Percentiles rank a stretch among this genome's conserved stretches.
These are phyloP conservation scores for Infundibulicybe gibba DNA, from an alignment of 768 basidiomycete genomes.

Conservation along the genomic window DNA sequence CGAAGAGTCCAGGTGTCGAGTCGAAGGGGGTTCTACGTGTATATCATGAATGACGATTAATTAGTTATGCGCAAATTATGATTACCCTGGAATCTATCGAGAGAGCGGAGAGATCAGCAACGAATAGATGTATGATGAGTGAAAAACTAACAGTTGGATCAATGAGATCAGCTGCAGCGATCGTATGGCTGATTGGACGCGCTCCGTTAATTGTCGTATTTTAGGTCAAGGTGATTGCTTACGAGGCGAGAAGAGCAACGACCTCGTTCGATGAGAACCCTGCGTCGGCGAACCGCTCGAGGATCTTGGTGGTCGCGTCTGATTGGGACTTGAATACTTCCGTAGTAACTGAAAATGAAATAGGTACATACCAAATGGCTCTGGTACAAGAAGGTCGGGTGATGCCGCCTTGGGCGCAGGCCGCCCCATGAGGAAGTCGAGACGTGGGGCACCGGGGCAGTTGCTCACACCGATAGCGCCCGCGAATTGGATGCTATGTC, in stretches of 20 bases:
- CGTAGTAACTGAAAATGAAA: no score
- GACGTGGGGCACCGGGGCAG: constrained; percentile 40
- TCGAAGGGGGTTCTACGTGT: neutral
- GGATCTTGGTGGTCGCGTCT: constrained; percentile 25
- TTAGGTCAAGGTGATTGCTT: no score
- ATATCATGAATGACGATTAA: neutral
- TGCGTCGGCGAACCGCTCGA: constrained; percentile 29
- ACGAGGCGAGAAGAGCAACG: constrained; percentile 33
- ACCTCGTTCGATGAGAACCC: constrained; percentile 30
- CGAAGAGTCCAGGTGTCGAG: neutral
- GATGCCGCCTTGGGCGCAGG: constrained; percentile 26
- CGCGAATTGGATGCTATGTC: constrained; percentile 39
- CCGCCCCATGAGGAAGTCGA: constrained; percentile 36
- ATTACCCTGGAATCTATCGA: no score
- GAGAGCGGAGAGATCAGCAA: no score
- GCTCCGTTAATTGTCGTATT: no score
- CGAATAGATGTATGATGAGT: no score
- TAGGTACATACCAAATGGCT: constrained; percentile 4
- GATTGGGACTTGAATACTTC: neutral
- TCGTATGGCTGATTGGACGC: constrained; percentile 7
- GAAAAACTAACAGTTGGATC: constrained; percentile 12
- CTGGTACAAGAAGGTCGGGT: constrained; percentile 24
- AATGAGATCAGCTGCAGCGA: constrained; percentile 28
- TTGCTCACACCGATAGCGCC: constrained; percentile 37
- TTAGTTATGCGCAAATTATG: no score